Evolutionary conservation across 2,329 filamentous ascomycete genomes (phyloP).

Genomic region (Aspergillus sp.): DNA sequence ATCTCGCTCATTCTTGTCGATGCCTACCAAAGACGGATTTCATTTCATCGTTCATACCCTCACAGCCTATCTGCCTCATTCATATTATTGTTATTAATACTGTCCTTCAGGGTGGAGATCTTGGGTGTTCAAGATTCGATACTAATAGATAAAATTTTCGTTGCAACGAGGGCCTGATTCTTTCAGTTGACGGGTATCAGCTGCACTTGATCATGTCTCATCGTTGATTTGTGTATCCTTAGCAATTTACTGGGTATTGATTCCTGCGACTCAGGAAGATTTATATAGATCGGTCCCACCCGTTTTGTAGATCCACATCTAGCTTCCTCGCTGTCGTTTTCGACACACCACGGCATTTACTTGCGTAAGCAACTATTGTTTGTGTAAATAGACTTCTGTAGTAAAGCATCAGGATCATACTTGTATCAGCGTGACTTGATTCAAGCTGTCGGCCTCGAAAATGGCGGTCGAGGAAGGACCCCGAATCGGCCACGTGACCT

Average conservation of each 20-base stretch:
- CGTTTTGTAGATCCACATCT: too few species aligned
- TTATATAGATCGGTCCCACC: too few species aligned
- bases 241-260: neutral
- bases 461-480: neutral
- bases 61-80: neutral
- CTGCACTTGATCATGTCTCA: neutral
- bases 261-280: too few species aligned
- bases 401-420: too few species aligned
- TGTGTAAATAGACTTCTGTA: too few species aligned
- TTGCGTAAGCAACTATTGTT: neutral
- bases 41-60: conserved; percentile 6
- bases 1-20: neutral
- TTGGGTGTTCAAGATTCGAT: neutral
- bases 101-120: neutral
- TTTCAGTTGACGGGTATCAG: neutral
- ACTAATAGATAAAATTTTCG: neutral
- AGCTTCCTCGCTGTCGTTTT: neutral
- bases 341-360: neutral
- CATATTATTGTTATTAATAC: neutral
- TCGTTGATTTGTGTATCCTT: neutral
- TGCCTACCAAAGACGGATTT: neutral
- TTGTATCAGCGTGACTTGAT: too few species aligned
- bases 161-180: neutral
- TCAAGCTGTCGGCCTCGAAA: neutral
- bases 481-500: neutral